These are phyloP conservation scores for Trichosporon sp. DNA, from an alignment of 1,284 basidiomycete genomes.

Conservation along the genomic window DNA sequence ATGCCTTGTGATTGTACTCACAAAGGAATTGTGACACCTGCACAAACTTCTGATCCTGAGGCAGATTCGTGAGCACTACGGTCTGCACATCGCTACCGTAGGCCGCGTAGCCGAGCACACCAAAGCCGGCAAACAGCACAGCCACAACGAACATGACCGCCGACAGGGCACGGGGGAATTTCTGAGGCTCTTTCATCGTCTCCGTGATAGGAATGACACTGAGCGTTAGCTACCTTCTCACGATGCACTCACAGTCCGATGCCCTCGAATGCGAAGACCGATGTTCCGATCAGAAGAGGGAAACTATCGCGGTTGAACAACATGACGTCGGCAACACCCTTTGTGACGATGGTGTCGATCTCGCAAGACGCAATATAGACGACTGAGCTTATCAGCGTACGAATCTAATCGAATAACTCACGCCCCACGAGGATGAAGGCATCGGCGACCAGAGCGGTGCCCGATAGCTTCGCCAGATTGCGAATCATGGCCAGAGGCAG, in stretches of 20 bases:
- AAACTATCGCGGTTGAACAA: conserved; percentile 86
- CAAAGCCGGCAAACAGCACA: conserved; percentile 86
- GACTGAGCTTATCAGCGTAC: conserved; percentile 44
- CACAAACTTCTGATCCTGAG: conserved; percentile 76
- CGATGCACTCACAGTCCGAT: conserved; percentile 71
- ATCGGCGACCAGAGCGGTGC: conserved; percentile 87
- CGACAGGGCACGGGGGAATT: conserved; percentile 81
- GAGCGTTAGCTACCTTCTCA: background rate
- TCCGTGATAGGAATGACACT: conserved; percentile 91
- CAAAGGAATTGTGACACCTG: conserved; percentile 82
- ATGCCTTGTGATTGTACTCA: too few species aligned
- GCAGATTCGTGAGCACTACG: conserved; percentile 91
- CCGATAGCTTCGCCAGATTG: conserved; percentile 86
- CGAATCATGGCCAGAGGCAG: conserved; percentile 78
- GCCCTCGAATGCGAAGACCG: conserved; percentile 97
- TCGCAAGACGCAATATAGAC: conserved; percentile 82
- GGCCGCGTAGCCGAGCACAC: conserved; percentile 78
- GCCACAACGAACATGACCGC: conserved; percentile 70
- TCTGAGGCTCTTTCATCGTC: conserved; percentile 85
- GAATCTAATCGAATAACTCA: conserved; percentile 32
- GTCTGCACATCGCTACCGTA: conserved; percentile 86
- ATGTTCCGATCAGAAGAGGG: conserved; percentile 89
- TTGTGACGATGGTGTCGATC: conserved; percentile 58
- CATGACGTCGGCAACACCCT: conserved; percentile 74
- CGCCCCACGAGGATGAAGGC: conserved; percentile 85